Percentiles rank a stretch among this genome's conserved stretches.
These are phyloP conservation scores for Leccinum rimulosum DNA, from an alignment of 768 basidiomycete genomes.

Conservation along the genomic window DNA sequence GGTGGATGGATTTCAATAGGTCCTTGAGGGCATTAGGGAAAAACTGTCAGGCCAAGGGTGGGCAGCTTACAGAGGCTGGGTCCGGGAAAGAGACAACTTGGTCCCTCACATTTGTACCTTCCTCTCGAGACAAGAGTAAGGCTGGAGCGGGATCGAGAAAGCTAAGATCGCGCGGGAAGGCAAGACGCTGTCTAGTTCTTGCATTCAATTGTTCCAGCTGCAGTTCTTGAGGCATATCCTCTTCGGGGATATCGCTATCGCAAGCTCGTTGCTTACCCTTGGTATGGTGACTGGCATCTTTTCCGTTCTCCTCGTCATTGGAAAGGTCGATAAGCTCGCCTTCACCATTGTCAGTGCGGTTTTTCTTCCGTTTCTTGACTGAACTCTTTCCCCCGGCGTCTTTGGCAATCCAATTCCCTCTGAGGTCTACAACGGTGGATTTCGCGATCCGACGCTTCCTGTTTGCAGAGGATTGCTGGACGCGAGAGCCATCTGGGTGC, in stretches of 20 bases:
- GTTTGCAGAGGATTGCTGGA: slow-evolving; percentile 44
- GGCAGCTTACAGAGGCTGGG: slow-evolving; percentile 51
- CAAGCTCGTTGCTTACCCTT: slow-evolving; percentile 28
- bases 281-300: slow-evolving; percentile 2
- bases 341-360: slow-evolving; percentile 24
- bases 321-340: slow-evolving; percentile 24
- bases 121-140: slow-evolving; percentile 9
- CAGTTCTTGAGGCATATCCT: slow-evolving; percentile 10
- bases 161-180: slow-evolving; percentile 49
- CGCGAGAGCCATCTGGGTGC: slow-evolving; percentile 62
- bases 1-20: slow-evolving; percentile 49
- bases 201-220: slow-evolving; percentile 15
- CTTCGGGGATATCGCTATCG: slow-evolving; percentile 10
- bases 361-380: slow-evolving; percentile 37
- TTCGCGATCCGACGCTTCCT: slow-evolving; percentile 33
- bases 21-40: slow-evolving; percentile 38
- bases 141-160: slow-evolving; percentile 46
- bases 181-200: slow-evolving; percentile 41
- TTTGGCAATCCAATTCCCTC: slow-evolving; percentile 64
- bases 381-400: slow-evolving; percentile 57
- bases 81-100: slow-evolving; percentile 23
- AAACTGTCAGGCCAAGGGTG: background rate
- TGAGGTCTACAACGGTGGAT: slow-evolving; percentile 40
- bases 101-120: slow-evolving; percentile 5
- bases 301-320: slow-evolving; percentile 21